Percentiles rank a stretch among this genome's conserved stretches.
Evolutionary conservation across 2,329 filamentous ascomycete genomes (phyloP).

Genomic region (Arthrobotrys musiformis): DNA sequence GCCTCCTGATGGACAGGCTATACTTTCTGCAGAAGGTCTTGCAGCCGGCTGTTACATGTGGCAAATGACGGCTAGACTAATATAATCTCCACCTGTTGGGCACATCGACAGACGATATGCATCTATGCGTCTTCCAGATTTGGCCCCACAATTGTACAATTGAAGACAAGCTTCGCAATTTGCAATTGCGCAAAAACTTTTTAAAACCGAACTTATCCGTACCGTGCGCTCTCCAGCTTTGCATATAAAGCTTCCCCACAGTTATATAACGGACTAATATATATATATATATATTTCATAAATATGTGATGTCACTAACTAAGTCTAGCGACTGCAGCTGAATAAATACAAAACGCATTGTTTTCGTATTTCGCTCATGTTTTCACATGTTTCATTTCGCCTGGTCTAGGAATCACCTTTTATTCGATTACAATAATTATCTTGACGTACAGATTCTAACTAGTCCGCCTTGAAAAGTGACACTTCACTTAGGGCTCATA

Average conservation of each 20-base stretch:
- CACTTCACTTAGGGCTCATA: not conserved
- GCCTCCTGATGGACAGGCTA: not conserved
- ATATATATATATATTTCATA: not conserved
- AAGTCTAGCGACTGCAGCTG: not conserved
- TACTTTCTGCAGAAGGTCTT: not conserved
- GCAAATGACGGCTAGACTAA: not conserved
- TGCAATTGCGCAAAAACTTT: not conserved
- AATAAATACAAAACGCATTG: not conserved
- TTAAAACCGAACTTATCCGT: not conserved
- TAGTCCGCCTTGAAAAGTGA: not conserved
- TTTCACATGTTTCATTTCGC: not conserved
- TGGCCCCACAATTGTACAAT: too few relatives aligned
- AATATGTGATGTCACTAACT: not conserved
- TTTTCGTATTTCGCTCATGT: not conserved
- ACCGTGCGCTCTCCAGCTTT: not conserved
- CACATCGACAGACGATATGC: not conserved
- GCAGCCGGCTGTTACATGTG: not conserved
- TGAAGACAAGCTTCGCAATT: too few relatives aligned
- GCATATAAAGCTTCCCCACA: not conserved
- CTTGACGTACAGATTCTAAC: not conserved
- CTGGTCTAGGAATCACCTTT: too few relatives aligned
- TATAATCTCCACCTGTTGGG: not conserved
- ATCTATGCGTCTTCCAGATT: too few relatives aligned
- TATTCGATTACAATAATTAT: too few relatives aligned
- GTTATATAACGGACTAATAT: not conserved